Evolutionary conservation across 768 basidiomycete species (phyloP).

Genomic region (Lentinula boryana): DNA sequence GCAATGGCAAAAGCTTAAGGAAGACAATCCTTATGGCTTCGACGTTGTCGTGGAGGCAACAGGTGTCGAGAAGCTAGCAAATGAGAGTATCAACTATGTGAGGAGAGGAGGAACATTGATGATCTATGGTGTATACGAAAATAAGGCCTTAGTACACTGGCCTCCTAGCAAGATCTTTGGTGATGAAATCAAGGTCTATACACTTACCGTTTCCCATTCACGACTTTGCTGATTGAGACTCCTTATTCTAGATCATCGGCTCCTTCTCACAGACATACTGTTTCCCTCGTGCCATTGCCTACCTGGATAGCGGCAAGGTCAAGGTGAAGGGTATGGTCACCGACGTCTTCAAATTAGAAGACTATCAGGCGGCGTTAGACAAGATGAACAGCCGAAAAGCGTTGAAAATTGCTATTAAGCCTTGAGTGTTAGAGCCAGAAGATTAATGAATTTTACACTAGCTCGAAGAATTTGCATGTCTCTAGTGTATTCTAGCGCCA

Average conservation of each 20-base stretch:
- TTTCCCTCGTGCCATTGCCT: conserved; percentile 87
- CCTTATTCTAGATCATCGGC: conserved; percentile 62
- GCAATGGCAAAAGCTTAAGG: conserved; percentile 65
- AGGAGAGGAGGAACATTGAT: conserved; percentile 78
- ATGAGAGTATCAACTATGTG: conserved; percentile 87
- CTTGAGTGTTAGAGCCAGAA: conserved; percentile 20
- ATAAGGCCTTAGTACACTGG: conserved; percentile 82
- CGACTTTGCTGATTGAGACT: neutral
- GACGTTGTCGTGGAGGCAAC: conserved; percentile 72
- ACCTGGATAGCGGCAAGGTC: conserved; percentile 83
- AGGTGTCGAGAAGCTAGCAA: conserved; percentile 82
- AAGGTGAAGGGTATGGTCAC: conserved; percentile 74
- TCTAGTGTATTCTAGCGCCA: neutral
- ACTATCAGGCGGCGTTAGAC: conserved; percentile 66
- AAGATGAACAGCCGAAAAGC: conserved; percentile 64
- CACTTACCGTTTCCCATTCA: neutral
- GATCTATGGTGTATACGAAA: conserved; percentile 89
- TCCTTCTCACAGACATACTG: conserved; percentile 87
- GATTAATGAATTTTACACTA: neutral
- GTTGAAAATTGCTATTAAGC: conserved; percentile 58
- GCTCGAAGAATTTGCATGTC: neutral
- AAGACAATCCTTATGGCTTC: conserved; percentile 76
- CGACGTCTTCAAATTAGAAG: conserved; percentile 59
- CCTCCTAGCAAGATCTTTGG: conserved; percentile 76
- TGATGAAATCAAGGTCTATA: conserved; percentile 13